Base-by-base conservation (phyloP, 495 filamentous ascomycete genomes). In the Alectoria sarmentosa region DNA sequence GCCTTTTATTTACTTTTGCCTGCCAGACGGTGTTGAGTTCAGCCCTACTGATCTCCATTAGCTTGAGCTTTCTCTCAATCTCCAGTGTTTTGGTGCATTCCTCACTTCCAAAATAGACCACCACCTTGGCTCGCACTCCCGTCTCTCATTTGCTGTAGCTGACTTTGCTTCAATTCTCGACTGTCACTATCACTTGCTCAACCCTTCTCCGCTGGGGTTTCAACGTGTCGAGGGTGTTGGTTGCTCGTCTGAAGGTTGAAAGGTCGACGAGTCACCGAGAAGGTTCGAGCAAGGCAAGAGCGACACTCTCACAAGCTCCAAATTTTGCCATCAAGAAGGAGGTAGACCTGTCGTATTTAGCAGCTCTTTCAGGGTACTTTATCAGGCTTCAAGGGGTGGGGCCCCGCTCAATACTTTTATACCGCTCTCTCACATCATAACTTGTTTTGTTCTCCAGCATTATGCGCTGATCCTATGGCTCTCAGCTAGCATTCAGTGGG, bases 61-160 rank as follows among this genome's bases (percentile, higher is more conserved):
- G 39, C 37, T n/a, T 56, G 41, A 46, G 30, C 19, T 32, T 30
- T 49, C 13, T 37, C 36, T 37, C 4, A 10, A 21, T 62, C 32
- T 42, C 38, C 61, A 58, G 34, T 63, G 61, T 63, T 63, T 57
- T 44, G 61, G 37, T 63, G 41, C 61, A 63, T 63, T 63, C 61
- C 61, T 57, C 42, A 63, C 38, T 10, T 28, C 39, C 30, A 44
- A 14, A 46, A 46, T 60, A 60, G 58, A 32, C 38, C 39, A 30
- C 38, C 39, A 37, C 26, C 38, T 46, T 39, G 23, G 48, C 38
- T 13, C 17, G 32, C 17, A 54, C 44, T 42, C 38, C 54, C 52
- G 42, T 60, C 23, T 44, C 36, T 32, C 38, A 41, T 56, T 64
- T 41, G 28, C 38, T 36, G 41, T 23, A 34, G 21, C 62, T 34